These are phyloP conservation scores for Colletotrichum siamense DNA, from an alignment of 2,329 filamentous ascomycete species.

Conservation along the genomic window DNA sequence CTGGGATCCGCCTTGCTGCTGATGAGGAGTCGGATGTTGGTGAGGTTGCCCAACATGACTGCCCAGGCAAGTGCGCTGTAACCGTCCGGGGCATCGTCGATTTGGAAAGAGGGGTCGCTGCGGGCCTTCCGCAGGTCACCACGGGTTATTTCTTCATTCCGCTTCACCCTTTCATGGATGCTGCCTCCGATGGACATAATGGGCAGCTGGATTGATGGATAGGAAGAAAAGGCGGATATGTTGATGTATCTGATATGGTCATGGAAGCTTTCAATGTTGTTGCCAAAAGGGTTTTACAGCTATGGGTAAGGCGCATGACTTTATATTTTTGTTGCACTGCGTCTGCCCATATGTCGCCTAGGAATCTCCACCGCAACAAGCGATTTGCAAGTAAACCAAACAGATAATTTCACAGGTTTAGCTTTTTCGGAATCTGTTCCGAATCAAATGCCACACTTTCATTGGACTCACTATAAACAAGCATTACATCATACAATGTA, in stretches of 20 bases:
- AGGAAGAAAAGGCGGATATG: no score
- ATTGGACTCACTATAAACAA: background rate
- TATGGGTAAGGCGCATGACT: background rate
- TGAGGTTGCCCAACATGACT: background rate
- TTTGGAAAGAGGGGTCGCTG: background rate
- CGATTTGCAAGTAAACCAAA: no score
- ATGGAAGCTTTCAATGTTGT: rapidly evolving
- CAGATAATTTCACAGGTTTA: background rate
- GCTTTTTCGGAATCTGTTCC: background rate
- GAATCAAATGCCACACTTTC: background rate
- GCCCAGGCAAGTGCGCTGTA: background rate
- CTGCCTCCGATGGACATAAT: background rate
- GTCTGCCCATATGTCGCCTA: no score
- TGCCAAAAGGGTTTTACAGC: background rate
- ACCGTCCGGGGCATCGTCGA: background rate
- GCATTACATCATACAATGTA: background rate
- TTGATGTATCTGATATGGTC: background rate
- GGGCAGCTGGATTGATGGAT: background rate
- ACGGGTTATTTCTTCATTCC: background rate
- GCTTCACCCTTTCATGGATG: background rate
- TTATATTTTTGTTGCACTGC: background rate
- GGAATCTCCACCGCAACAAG: no score
- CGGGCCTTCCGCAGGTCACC: background rate
- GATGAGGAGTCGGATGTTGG: background rate
- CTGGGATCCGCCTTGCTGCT: background rate